These are phyloP conservation scores for Sugiyamaella pinicola DNA, from an alignment of 1,139 yeast genomes.

Conservation along the genomic window DNA sequence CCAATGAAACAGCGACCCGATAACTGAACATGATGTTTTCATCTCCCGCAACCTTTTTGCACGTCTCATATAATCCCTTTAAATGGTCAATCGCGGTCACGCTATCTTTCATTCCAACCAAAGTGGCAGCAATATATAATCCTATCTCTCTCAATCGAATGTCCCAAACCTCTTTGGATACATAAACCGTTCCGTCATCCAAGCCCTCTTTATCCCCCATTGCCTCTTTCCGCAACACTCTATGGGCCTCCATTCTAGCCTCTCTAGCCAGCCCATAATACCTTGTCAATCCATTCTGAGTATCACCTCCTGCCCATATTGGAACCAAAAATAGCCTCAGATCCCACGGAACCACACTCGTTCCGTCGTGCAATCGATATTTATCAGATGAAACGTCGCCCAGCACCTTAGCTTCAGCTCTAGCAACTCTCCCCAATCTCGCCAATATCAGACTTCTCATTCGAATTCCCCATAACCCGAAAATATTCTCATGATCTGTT, in stretches of 20 bases:
- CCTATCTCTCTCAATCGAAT: conserved; percentile 38
- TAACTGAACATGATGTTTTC: conserved; percentile 24
- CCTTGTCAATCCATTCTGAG: conserved; percentile 33
- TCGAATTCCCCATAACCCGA: conserved; percentile 34
- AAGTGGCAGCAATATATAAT: conserved; percentile 39
- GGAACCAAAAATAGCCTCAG: conserved; percentile 34
- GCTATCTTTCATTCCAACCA: conserved; percentile 40
- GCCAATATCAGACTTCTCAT: conserved; percentile 31
- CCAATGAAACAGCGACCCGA: conserved; percentile 31
- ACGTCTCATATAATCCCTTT: conserved; percentile 31
- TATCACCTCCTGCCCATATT: conserved; percentile 34
- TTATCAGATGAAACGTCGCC: conserved; percentile 33
- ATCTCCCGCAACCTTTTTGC: conserved; percentile 15
- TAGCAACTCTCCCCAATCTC: conserved; percentile 29
- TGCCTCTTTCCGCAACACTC: conserved; percentile 6
- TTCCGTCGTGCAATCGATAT: conserved; percentile 34
- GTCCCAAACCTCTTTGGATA: conserved; percentile 31
- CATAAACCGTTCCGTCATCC: conserved; percentile 10
- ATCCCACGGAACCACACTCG: conserved; percentile 38
- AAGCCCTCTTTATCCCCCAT: too few relatives aligned
- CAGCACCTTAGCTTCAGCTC: conserved; percentile 33
- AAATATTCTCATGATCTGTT: conserved; percentile 25
- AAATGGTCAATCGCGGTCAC: conserved; percentile 40
- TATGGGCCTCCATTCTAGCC: conserved; percentile 31
- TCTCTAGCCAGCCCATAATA: conserved; percentile 39